A percentile compares a stretch with the other conserved stretches of the same genome.
These are phyloP conservation scores for Striga asiatica DNA, from an alignment of 257 asterid genomes.

Conservation along the genomic window DNA sequence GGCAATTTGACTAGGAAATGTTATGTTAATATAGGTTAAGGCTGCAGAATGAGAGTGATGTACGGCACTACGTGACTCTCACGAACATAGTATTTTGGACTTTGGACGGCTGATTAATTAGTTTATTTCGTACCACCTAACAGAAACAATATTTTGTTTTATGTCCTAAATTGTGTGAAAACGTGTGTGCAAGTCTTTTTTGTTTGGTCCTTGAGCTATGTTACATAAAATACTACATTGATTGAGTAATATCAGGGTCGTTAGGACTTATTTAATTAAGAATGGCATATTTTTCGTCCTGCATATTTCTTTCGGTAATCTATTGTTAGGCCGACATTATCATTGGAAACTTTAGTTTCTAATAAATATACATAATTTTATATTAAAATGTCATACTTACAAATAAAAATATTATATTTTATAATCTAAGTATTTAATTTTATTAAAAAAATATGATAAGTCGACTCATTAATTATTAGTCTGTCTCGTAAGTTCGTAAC, in stretches of 20 bases:
- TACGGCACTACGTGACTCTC: constrained; percentile 27
- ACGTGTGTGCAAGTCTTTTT: constrained; percentile 26
- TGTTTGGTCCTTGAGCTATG: constrained; percentile 3
- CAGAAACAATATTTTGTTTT: constrained; percentile 6
- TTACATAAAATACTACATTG: constrained; percentile 8
- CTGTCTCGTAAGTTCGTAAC: too few relatives aligned
- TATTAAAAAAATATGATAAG: too few relatives aligned
- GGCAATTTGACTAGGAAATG: constrained; percentile 10
- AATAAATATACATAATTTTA: too few relatives aligned
- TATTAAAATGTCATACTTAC: too few relatives aligned
- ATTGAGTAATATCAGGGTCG: constrained; percentile 14
- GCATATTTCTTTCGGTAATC: too few relatives aligned
- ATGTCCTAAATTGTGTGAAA: constrained; percentile 8
- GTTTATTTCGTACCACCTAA: constrained; percentile 3
- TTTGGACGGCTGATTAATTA: neutral
- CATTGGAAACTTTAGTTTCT: too few relatives aligned
- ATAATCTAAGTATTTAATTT: too few relatives aligned
- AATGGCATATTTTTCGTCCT: too few relatives aligned
- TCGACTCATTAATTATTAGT: too few relatives aligned
- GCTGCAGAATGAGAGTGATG: neutral
- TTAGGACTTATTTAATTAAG: too few relatives aligned
- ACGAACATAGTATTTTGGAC: constrained; percentile 19
- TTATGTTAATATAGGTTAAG: constrained; percentile 17
- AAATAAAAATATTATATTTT: too few relatives aligned
- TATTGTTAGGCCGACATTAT: too few relatives aligned